phyloP scores from a whole-genome alignment of 2,329 filamentous ascomycete species.

The Zelopaecilomyces penicillatus region DNA sequence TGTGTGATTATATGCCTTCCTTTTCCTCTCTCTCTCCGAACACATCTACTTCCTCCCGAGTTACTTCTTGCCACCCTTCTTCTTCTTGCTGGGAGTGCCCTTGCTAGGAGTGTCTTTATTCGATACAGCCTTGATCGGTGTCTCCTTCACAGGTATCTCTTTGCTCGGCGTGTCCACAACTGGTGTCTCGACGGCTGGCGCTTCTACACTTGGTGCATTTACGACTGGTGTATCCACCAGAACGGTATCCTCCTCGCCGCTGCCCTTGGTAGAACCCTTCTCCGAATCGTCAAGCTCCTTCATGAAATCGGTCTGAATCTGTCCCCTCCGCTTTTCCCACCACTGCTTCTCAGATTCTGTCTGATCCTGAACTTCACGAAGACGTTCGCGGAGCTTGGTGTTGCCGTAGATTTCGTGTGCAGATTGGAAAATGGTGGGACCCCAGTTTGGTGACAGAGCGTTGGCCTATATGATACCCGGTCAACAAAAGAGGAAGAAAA shows the following conservation, averaged over 20 bases:
- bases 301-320: conserved; percentile 70
- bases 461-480: conserved; percentile 60
- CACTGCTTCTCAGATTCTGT: conserved; percentile 70
- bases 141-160: too few relatives aligned
- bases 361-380: conserved; percentile 67
- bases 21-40: not conserved
- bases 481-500: not conserved
- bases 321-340: conserved; percentile 79
- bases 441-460: conserved; percentile 80
- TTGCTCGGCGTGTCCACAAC: too few relatives aligned
- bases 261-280: conserved; percentile 30
- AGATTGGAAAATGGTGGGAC: conserved; percentile 90
- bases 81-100: not conserved
- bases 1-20: not conserved
- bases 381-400: conserved; percentile 61
- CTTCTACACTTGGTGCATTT: conserved; percentile 48
- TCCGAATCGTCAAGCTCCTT: conserved; percentile 69
- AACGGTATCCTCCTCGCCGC: conserved; percentile 46
- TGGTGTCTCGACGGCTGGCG: not conserved
- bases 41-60: not conserved
- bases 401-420: conserved; percentile 95
- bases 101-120: too few relatives aligned
- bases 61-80: conserved; percentile 7
- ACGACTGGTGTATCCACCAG: conserved; percentile 54
- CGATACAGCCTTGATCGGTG: too few relatives aligned